Evolutionary conservation across 495 filamentous ascomycete genomes (phyloP), one percentile per base, ranked within the genome.

Genomic region (Neurospora sp.): DNA sequence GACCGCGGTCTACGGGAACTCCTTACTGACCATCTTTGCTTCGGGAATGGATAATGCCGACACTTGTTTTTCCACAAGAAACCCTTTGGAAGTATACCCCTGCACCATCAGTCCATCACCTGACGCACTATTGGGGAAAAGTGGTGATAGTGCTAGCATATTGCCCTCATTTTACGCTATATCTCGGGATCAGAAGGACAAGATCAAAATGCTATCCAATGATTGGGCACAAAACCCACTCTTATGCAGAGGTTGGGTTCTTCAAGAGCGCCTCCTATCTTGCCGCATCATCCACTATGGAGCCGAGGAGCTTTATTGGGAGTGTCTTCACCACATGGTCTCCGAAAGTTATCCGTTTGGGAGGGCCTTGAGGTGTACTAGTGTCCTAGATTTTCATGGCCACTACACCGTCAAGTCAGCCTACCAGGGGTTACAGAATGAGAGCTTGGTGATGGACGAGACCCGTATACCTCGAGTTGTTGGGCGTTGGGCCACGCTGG

Each of bases 251-350:
- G 74, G 74, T 8, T 75, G 72, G 74, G 66, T 75, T 27, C 46
- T 73, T 11, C 74, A 74, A 46, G 74, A 75, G 46, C 72, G 69
- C 5, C 46, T 75, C 10, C 44, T 75, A 10, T 73, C 49, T 37
- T 20, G 37, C 5, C 72, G 44, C 41, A 73, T 72, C 20, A 39
- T 75, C 2, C 62, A 75, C 72, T 73, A 54, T 31, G 72, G 71
- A n/a, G 72, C 69, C 8, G 72, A 74, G n/a, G 20, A 71, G 12
- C 69, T 73, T 12, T 71, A 72, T 37, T 75, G 72, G 74, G 74
- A 75, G 38, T 75, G 72, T 46, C 42, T 18, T n/a, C 18, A 18
- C 14, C 42, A 46, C 7, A 14, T n/a, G 4, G 6, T 46, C 3
- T 46, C 18, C 14, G 18, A 46, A 46, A 46, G 42, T n/a, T 46